Evolutionary conservation across 2,329 filamentous ascomycete species (phyloP).

Genomic region (Colletotrichum spaethianum): DNA sequence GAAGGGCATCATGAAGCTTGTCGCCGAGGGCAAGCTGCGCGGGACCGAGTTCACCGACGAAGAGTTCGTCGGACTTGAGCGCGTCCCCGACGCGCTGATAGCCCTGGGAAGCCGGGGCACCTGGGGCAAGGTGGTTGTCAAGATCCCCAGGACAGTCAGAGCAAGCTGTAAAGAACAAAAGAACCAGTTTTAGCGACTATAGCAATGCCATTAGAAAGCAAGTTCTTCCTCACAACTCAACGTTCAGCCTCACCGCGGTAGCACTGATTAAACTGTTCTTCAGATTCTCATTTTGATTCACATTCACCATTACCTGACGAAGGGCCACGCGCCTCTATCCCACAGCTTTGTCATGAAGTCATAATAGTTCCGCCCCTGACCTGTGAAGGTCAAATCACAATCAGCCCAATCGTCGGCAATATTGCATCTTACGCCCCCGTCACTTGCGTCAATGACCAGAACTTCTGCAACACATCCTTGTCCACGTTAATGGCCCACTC

Average conservation of each 20-base stretch:
- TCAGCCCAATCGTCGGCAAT: neutral
- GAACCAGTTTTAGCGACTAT: neutral
- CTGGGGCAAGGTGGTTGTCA: constrained; percentile 97
- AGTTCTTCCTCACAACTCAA: neutral
- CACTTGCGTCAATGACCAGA: constrained; percentile 51
- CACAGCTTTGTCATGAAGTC: constrained; percentile 30
- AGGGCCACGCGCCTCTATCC: constrained; percentile 14
- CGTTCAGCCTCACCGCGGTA: neutral
- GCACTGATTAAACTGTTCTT: neutral
- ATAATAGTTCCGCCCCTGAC: constrained; percentile 17
- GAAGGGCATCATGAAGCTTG: constrained; percentile 84
- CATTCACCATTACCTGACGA: constrained; percentile 5
- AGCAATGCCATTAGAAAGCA: neutral
- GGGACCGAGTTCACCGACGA: constrained; percentile 88
- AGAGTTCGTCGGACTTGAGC: constrained; percentile 86
- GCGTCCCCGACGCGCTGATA: constrained; percentile 80
- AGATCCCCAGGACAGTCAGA: constrained; percentile 78
- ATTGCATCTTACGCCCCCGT: constrained; percentile 8
- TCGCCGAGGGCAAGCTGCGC: constrained; percentile 82
- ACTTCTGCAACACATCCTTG: constrained; percentile 77
- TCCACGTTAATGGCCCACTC: constrained; percentile 84
- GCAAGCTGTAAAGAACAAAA: constrained; percentile 61
- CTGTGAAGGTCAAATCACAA: neutral
- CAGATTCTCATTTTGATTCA: constrained; percentile 1
- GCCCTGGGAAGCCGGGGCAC: constrained; percentile 86